phyloP scores from a whole-genome alignment of 192 early-diverging fungal species.

The Backusella tuberculispora region DNA sequence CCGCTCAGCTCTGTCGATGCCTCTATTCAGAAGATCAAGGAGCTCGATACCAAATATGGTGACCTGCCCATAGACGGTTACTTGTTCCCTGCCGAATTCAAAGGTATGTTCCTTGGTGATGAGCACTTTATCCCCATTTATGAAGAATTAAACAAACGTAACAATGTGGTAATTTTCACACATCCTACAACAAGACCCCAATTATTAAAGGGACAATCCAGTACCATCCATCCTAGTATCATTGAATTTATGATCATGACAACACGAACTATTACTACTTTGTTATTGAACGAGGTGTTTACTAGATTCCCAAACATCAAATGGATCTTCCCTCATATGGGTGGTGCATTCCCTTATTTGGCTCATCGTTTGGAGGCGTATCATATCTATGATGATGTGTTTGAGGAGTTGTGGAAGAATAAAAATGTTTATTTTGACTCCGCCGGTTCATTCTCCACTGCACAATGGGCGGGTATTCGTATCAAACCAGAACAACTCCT shows the following conservation, averaged over 20 bases:
- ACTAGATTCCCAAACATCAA: background rate
- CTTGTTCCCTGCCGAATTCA: background rate
- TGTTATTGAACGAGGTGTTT: background rate
- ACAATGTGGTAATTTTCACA: background rate
- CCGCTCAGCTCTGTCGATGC: too few relatives aligned
- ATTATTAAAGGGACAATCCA: background rate
- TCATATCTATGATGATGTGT: background rate
- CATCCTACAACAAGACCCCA: background rate
- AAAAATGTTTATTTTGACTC: conserved; percentile 5
- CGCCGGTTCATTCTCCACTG: background rate
- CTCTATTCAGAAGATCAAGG: background rate
- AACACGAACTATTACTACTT: background rate
- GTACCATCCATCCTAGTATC: background rate
- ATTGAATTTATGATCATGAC: background rate
- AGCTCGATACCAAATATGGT: background rate
- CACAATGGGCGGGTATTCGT: background rate
- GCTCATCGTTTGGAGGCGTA: background rate
- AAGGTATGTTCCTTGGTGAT: background rate
- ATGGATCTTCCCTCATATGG: background rate
- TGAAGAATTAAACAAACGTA: conserved; percentile 4
- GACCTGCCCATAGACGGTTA: background rate
- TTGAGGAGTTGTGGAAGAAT: background rate
- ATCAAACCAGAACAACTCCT: background rate
- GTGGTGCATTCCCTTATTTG: background rate
- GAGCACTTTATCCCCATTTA: conserved; percentile 3